Evolutionary conservation across 495 filamentous ascomycete genomes (phyloP).

Genomic region (Zalerion maritima): DNA sequence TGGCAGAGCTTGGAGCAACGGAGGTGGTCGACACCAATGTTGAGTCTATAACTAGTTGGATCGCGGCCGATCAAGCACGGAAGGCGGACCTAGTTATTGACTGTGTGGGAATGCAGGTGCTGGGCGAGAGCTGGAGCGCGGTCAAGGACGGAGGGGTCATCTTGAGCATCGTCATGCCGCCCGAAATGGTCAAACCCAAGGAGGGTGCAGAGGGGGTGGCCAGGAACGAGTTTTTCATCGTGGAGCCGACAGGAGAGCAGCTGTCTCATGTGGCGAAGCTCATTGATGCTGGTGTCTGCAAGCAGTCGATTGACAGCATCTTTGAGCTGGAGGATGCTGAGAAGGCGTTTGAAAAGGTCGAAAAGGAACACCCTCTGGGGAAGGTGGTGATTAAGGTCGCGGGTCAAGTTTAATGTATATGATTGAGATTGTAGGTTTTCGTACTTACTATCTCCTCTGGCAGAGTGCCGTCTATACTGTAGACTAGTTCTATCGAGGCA

Average conservation of each 20-base stretch:
- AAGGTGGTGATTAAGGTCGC: slow-evolving; percentile 30
- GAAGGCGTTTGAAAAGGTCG: slow-evolving; percentile 29
- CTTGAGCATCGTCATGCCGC: slow-evolving; percentile 36
- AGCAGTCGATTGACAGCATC: slow-evolving; percentile 31
- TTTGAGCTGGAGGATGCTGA: slow-evolving; percentile 30
- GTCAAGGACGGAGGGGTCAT: slow-evolving; percentile 28
- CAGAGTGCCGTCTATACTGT: too few species aligned
- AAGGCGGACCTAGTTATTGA: slow-evolving; percentile 38
- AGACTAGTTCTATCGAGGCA: too few species aligned
- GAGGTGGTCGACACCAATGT: slow-evolving; percentile 30
- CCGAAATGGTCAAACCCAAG: slow-evolving; percentile 25
- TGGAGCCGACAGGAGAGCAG: slow-evolving; percentile 25
- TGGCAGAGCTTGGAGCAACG: slow-evolving; percentile 26
- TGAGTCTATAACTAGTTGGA: slow-evolving; percentile 21
- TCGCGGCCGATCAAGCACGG: slow-evolving; percentile 9
- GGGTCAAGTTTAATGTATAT: slow-evolving; percentile 13
- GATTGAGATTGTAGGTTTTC: too few species aligned
- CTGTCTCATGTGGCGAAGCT: slow-evolving; percentile 27
- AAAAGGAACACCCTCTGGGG: slow-evolving; percentile 24
- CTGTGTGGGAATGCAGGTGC: slow-evolving; percentile 27
- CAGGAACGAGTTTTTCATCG: slow-evolving; percentile 29
- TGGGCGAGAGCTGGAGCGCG: slow-evolving; percentile 32
- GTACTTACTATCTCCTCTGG: too few species aligned
- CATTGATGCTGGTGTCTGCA: slow-evolving; percentile 26
- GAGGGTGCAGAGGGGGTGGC: slow-evolving; percentile 14